A percentile compares a stretch with the other conserved stretches of the same genome.
Conservation (phyloP, 2,329 filamentous ascomycete species). For the Colletotrichum gigasporum region DNA sequence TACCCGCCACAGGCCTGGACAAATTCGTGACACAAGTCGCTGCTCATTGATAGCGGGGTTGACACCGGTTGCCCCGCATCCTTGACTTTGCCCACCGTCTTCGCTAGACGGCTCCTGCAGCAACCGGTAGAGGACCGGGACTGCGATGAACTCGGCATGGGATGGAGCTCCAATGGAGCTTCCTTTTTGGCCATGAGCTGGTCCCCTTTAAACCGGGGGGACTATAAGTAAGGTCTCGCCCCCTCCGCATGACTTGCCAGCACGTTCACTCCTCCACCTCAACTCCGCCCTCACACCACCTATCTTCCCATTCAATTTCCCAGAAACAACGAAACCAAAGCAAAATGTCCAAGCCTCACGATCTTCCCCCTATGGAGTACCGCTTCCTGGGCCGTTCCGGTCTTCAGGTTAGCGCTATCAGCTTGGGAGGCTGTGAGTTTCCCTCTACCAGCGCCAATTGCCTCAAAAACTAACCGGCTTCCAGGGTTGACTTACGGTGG, state of each 20-base stretch:
- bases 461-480: neutral
- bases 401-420: slow-evolving; percentile 78
- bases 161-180: slow-evolving; percentile 22
- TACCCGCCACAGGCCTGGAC: neutral
- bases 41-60: slow-evolving; percentile 20
- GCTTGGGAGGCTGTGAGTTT: slow-evolving; percentile 67
- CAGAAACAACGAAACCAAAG: slow-evolving; percentile 6
- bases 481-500: slow-evolving; percentile 75
- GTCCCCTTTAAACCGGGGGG: neutral
- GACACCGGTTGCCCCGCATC: slow-evolving; percentile 20
- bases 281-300: slow-evolving; percentile 16
- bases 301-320: neutral
- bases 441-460: neutral
- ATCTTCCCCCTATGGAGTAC: slow-evolving; percentile 70
- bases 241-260: neutral
- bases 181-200: slow-evolving; percentile 9
- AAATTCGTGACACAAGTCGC: slow-evolving; percentile 18
- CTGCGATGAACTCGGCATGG: neutral
- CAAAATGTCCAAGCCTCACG: slow-evolving; percentile 51
- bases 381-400: slow-evolving; percentile 77
- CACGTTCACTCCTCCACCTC: neutral
- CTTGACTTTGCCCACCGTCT: slow-evolving; percentile 5
- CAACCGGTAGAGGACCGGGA: neutral
- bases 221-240: slow-evolving; percentile 29
- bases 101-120: neutral